Base-by-base conservation (phyloP, 768 basidiomycete genomes). In the Ramaria rubella region DNA sequence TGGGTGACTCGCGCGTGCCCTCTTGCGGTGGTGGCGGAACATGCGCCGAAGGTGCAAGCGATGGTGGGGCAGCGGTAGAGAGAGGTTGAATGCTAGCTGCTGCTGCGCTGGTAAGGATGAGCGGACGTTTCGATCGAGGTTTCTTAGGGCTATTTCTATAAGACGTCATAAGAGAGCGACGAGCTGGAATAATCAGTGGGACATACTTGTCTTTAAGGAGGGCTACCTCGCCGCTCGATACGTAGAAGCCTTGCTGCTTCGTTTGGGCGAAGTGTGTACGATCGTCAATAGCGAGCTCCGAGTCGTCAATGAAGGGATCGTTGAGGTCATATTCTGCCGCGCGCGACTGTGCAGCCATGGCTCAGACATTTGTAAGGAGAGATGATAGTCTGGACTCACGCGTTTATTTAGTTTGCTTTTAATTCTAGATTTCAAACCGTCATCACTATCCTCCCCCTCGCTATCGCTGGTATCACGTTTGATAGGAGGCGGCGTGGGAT, bases 251-350 rank as follows among this genome's bases (percentile, higher is more conserved):
- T 58, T 87, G 84, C 64, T 94, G 91, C 69, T 88, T 91, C 4
- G 94, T 95, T 69, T 91, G 85, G 4, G 88, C 91, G 63, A 94
- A 89, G 72, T 81, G 91, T 2, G 87, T 93, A 4, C 95, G 85
- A 66, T 94, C 85, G 73, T 98, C 94, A 45, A 94, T 73, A 24
- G 82, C 85, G 55, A 95, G 75, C 66, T 98, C 95, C 1, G 92
- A 91, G 71, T 99, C 96, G 76, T 99, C 96, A 66, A 99, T 96
- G 73, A 98, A 98, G 0, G 91, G 88, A 72, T 99, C 96, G 0
- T 77, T 73, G 19, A 85, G 76, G 72, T 99, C 95, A 75, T 99
- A 99, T 64, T 93, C 66, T 88, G 90, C 21, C 81, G 72, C 0
- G 76, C 74, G 1, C 70, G 67, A 38, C 64, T 65, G 30, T 59